Conservation (phyloP, 176 grass and related monocot species). For the Alloteropsis semialata region DNA sequence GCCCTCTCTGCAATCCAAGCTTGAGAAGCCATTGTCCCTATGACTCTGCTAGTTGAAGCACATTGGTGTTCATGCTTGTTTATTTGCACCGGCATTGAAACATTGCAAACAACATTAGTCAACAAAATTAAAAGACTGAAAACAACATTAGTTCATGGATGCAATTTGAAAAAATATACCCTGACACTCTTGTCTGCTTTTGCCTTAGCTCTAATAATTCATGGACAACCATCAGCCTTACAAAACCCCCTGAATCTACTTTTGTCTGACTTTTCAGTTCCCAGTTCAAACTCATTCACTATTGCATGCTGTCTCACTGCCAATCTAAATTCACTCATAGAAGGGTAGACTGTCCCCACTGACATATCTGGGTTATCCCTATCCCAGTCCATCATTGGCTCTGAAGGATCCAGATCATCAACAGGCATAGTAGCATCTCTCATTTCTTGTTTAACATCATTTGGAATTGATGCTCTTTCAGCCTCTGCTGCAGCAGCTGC, state of each 20-base stretch:
- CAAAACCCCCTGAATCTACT: not conserved
- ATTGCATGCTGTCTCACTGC: not conserved
- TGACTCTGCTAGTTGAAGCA: not conserved
- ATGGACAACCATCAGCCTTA: not conserved
- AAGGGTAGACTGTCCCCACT: not conserved
- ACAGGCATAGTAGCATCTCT: not conserved
- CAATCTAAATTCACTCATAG: not conserved
- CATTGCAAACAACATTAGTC: not conserved
- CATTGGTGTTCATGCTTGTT: not conserved
- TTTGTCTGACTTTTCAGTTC: not conserved
- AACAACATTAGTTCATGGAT: accelerated
- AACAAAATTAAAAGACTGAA: accelerated
- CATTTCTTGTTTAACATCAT: not conserved
- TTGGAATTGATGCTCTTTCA: no score
- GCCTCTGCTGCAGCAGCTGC: no score
- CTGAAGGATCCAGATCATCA: not conserved
- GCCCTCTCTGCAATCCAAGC: not conserved
- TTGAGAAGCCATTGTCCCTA: not conserved
- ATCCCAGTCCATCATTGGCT: not conserved
- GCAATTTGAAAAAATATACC: not conserved
- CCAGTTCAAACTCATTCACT: not conserved
- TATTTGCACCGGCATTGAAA: not conserved
- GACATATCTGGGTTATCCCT: not conserved
- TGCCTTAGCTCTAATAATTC: not conserved
- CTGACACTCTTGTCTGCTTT: not conserved